Percentiles rank a stretch among this genome's conserved stretches.
Conservation (phyloP, 2,329 filamentous ascomycete genomes). For the Akanthomyces muscarius region DNA sequence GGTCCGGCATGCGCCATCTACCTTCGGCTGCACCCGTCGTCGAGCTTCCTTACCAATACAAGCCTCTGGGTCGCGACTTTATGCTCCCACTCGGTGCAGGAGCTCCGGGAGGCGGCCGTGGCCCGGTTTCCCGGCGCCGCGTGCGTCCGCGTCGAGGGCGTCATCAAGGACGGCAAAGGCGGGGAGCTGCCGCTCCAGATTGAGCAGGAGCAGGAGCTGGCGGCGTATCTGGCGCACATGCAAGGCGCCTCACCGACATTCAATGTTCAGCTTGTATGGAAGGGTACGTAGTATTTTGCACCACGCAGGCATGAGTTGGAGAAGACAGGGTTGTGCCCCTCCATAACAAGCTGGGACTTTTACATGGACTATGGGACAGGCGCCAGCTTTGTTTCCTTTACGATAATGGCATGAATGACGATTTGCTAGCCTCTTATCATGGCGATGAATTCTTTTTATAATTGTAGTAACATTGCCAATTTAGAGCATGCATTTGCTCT, state of each 20-base stretch:
- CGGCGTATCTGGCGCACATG: slow-evolving; percentile 65
- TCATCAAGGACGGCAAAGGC: slow-evolving; percentile 57
- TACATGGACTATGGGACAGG: background rate
- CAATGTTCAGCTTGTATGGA: slow-evolving; percentile 37
- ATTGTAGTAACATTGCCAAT: background rate
- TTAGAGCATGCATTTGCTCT: background rate
- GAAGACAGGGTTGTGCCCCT: slow-evolving; percentile 3
- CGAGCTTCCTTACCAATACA: slow-evolving; percentile 46
- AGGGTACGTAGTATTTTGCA: slow-evolving; percentile 18
- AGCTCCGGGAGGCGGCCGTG: slow-evolving; percentile 59
- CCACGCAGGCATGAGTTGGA: background rate
- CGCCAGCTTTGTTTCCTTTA: background rate
- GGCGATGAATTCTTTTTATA: too few species aligned
- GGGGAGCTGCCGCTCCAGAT: slow-evolving; percentile 62
- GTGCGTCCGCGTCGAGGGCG: slow-evolving; percentile 60
- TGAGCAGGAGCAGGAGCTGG: slow-evolving; percentile 67
- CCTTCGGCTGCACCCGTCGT: slow-evolving; percentile 65
- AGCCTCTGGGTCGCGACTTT: slow-evolving; percentile 66
- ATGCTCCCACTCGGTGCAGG: slow-evolving; percentile 51
- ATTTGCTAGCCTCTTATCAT: background rate
- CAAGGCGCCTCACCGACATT: slow-evolving; percentile 43
- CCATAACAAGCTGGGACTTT: background rate
- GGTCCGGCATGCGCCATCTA: slow-evolving; percentile 52
- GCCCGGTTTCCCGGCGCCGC: slow-evolving; percentile 57
- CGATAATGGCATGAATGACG: background rate